Evolutionary conservation across 2,329 filamentous ascomycete species (phyloP).

Genomic region (Trichoderma sp.): DNA sequence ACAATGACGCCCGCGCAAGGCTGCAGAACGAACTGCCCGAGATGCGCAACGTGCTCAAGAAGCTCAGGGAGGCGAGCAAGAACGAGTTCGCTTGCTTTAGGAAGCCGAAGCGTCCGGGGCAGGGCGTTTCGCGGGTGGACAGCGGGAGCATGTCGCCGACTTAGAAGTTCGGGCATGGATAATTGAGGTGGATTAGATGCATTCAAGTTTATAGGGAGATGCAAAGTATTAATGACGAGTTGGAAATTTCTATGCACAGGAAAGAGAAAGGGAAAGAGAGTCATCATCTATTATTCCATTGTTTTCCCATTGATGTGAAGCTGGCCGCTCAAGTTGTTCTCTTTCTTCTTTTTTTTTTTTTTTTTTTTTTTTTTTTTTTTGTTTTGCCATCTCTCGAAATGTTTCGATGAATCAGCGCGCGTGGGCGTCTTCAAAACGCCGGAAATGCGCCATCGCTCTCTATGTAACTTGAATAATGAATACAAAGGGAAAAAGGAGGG

Average conservation of each 20-base stretch:
- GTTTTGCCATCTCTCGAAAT: not conserved
- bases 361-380: no score
- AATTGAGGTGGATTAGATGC: not conserved
- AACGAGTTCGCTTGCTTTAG: conserved; percentile 86
- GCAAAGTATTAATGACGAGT: not conserved
- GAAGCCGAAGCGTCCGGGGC: conserved; percentile 51
- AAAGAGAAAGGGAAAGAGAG: not conserved
- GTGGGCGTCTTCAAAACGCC: not conserved
- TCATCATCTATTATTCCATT: not conserved
- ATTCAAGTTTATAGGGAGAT: not conserved
- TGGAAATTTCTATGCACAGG: not conserved
- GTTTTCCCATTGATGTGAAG: not conserved
- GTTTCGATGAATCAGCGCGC: not conserved
- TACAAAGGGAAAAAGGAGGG: not conserved
- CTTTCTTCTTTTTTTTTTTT: no score
- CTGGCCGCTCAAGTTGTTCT: not conserved
- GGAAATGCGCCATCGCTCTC: conserved; percentile 12
- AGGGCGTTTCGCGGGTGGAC: conserved; percentile 33
- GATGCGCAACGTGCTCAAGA: conserved; percentile 84
- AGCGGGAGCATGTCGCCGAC: conserved; percentile 24
- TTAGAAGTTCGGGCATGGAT: conserved; percentile 22
- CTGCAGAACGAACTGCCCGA: conserved; percentile 86
- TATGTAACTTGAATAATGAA: not conserved
- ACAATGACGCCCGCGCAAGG: conserved; percentile 74
- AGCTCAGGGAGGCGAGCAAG: conserved; percentile 73